A percentile compares a stretch with the other conserved stretches of the same genome.
Conservation (phyloP, 2,329 filamentous ascomycete genomes). For the Alternaria brassicae region DNA sequence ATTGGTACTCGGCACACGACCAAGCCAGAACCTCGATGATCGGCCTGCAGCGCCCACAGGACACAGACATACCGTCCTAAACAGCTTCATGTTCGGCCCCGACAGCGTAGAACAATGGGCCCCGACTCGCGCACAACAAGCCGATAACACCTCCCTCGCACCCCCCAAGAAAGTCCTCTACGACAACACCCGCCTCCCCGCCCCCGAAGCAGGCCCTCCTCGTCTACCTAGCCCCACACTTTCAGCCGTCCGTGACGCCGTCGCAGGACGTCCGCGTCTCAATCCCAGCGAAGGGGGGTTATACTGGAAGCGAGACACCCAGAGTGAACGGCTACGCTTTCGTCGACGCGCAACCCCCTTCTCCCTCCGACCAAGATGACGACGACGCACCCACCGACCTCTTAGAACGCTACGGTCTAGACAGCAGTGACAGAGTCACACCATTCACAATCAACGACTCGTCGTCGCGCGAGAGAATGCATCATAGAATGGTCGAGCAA, state of each 20-base stretch:
- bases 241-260: conserved; percentile 81
- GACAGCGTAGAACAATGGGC: conserved; percentile 65
- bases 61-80: conserved; percentile 77
- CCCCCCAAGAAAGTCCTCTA: conserved; percentile 80
- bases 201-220: conserved; percentile 38
- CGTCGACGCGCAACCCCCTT: conserved; percentile 90
- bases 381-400: conserved; percentile 50
- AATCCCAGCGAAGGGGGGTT: conserved; percentile 67
- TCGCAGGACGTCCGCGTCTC: conserved; percentile 72
- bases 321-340: conserved; percentile 93
- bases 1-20: conserved; percentile 61
- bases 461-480: conserved; percentile 78
- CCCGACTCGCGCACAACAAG: conserved; percentile 69
- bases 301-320: conserved; percentile 77
- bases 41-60: conserved; percentile 76
- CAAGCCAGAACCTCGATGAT: conserved; percentile 67
- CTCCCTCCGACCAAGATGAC: conserved; percentile 64
- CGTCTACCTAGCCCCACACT: conserved; percentile 78
- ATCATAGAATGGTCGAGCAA: conserved; percentile 69
- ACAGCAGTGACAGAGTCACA: conserved; percentile 17
- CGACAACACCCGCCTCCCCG: conserved; percentile 79
- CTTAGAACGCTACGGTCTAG: conserved; percentile 55
- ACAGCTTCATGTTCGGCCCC: conserved; percentile 85
- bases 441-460: conserved; percentile 79
- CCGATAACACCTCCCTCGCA: conserved; percentile 74